phyloP scores from a whole-genome alignment of 371 early-diverging fungal species.

The Massospora cicadina region DNA sequence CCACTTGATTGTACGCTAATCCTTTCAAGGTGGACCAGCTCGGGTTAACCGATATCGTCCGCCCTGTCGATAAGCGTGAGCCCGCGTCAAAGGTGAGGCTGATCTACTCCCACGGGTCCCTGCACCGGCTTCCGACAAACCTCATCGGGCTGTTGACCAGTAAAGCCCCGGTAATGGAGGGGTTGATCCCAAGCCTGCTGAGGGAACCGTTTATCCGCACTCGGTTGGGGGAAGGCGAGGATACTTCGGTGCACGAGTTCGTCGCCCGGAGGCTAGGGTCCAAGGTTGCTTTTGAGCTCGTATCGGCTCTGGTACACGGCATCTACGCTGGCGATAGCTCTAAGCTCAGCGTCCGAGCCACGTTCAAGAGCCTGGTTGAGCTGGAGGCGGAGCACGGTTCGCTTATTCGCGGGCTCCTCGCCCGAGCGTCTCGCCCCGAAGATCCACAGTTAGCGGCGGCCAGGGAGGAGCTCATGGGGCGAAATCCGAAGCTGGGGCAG shows the following conservation, averaged over 20 bases:
- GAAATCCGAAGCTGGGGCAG: constrained; percentile 33
- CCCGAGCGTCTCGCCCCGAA: constrained; percentile 18
- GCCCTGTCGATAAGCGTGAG: constrained; percentile 39
- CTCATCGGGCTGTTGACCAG: constrained; percentile 23
- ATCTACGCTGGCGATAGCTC: constrained; percentile 81
- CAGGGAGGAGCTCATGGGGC: constrained; percentile 20
- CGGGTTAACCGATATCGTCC: constrained; percentile 28
- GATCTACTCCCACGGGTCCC: constrained; percentile 34
- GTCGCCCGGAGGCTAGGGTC: constrained; percentile 56
- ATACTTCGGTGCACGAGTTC: constrained; percentile 59
- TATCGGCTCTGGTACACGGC: constrained; percentile 79
- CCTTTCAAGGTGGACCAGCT: constrained; percentile 33
- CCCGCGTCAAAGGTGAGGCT: constrained; percentile 65
- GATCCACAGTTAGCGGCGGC: constrained; percentile 10
- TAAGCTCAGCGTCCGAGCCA: constrained; percentile 51
- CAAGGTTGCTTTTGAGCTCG: constrained; percentile 41
- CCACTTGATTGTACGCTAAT: background rate
- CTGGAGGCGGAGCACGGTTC: constrained; percentile 48
- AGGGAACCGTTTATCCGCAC: constrained; percentile 23
- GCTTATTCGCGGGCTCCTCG: constrained; percentile 18
- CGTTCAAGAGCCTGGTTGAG: constrained; percentile 43
- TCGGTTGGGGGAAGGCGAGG: constrained; percentile 15
- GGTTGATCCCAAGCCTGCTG: constrained; percentile 23
- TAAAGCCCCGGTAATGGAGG: constrained; percentile 29
- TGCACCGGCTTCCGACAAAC: constrained; percentile 24